These are phyloP conservation scores for Xylaria longipes DNA, from an alignment of 495 filamentous ascomycete genomes.

Conservation along the genomic window DNA sequence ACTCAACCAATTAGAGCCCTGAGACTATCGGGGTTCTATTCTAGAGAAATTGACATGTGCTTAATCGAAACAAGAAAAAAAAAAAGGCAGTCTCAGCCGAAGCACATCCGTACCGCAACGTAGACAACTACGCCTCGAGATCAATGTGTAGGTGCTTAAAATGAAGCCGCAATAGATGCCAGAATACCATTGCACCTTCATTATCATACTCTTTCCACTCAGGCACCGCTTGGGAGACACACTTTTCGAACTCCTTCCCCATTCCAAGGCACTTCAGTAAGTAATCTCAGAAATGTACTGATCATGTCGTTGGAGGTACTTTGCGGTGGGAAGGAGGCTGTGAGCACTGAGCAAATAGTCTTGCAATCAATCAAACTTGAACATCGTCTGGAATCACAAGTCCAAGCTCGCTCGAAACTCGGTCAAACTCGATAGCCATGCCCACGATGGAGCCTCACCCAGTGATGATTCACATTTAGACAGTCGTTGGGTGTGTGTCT, in stretches of 20 bases:
- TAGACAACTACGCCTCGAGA: not conserved
- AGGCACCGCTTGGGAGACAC: slow-evolving; percentile 1
- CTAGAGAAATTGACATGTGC: not conserved
- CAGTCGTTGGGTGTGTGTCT: too few relatives aligned
- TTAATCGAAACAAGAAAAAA: not conserved
- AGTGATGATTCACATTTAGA: not conserved
- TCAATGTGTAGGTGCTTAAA: slow-evolving; percentile 1
- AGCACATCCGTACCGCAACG: not conserved
- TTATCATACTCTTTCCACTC: slow-evolving; percentile 6
- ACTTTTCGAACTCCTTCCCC: slow-evolving; percentile 1
- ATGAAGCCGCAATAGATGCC: not conserved
- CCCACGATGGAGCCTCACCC: not conserved
- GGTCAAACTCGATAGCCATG: not conserved
- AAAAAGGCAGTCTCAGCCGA: not conserved
- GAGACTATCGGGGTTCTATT: not conserved
- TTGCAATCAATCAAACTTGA: not conserved
- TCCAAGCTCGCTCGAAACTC: not conserved
- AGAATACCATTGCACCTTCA: not conserved
- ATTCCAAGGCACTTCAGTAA: slow-evolving; percentile 5
- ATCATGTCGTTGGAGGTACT: not conserved
- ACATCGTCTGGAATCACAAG: not conserved
- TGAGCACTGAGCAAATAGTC: slow-evolving; percentile 12
- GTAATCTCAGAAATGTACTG: not conserved
- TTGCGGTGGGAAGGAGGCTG: not conserved
- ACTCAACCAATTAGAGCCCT: not conserved